Evolutionary conservation across 305 asterid genomes (phyloP).

Genomic region (Withania somnifera): DNA sequence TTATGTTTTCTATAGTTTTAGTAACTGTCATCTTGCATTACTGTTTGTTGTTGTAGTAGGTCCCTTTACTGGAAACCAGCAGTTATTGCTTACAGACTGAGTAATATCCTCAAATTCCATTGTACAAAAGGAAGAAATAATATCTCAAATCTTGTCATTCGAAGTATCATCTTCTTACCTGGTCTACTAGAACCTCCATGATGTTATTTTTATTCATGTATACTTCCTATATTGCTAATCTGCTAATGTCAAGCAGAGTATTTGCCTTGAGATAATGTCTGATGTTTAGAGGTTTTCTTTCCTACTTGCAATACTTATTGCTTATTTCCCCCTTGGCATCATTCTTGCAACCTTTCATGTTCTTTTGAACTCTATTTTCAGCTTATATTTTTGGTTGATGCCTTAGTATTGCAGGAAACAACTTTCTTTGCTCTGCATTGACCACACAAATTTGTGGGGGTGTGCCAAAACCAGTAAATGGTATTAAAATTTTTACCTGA

Average conservation of each 20-base stretch:
- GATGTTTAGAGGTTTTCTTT: background rate
- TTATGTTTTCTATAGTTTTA: background rate
- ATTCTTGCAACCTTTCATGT: background rate
- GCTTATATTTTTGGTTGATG: conserved; percentile 11
- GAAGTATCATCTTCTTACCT: background rate
- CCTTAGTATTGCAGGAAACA: conserved; percentile 78
- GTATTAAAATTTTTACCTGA: conserved; percentile 24
- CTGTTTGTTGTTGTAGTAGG: background rate
- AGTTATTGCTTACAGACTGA: background rate
- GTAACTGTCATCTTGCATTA: background rate
- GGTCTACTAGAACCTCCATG: background rate
- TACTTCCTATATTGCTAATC: background rate
- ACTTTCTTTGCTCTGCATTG: conserved; percentile 57
- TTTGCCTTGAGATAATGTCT: background rate
- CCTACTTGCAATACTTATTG: background rate
- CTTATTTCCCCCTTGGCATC: background rate
- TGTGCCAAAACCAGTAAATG: conserved; percentile 46
- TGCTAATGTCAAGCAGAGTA: background rate
- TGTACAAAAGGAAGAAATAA: background rate
- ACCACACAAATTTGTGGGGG: conserved; percentile 44
- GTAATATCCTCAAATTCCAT: background rate
- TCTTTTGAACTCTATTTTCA: background rate
- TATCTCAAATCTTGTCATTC: background rate
- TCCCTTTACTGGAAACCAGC: background rate
- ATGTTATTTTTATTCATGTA: background rate